Percentiles rank a stretch among this genome's conserved stretches.
Conservation (phyloP, 2,329 filamentous ascomycete genomes). For the Trichophyton equinum region DNA sequence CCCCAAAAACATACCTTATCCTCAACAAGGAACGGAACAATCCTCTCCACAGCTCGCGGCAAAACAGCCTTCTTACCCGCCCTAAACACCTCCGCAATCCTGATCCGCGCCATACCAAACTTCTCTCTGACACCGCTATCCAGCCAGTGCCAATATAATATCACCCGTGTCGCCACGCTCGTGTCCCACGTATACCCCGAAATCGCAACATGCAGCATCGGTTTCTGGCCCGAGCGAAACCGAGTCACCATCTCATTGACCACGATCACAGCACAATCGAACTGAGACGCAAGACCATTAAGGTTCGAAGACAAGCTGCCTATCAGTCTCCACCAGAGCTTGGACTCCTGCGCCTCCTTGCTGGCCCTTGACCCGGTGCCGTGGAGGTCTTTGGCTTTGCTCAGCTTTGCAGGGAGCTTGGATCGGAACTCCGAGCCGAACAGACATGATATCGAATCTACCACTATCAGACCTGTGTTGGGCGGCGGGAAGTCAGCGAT, state of each 20-base stretch:
- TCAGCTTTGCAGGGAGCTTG: constrained; percentile 26
- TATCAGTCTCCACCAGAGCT: constrained; percentile 45
- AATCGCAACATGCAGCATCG: constrained; percentile 62
- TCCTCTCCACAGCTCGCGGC: constrained; percentile 20
- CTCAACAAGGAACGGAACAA: constrained; percentile 31
- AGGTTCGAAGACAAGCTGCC: constrained; percentile 49
- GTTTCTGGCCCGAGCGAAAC: constrained; percentile 52
- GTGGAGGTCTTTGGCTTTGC: constrained; percentile 27
- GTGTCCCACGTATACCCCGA: constrained; percentile 69
- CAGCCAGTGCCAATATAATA: constrained; percentile 67
- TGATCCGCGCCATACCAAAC: constrained; percentile 37
- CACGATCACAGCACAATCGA: constrained; percentile 60
- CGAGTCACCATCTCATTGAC: constrained; percentile 74
- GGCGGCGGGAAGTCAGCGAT: constrained; percentile 49
- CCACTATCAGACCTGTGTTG: constrained; percentile 55
- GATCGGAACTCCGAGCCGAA: constrained; percentile 63
- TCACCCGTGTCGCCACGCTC: constrained; percentile 58
- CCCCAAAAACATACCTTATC: constrained; percentile 17
- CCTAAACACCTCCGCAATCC: constrained; percentile 55
- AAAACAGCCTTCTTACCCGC: constrained; percentile 40
- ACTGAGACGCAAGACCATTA: constrained; percentile 60
- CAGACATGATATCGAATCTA: constrained; percentile 66
- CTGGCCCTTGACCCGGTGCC: constrained; percentile 1
- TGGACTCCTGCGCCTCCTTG: constrained; percentile 9
- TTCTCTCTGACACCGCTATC: constrained; percentile 25